Base-by-base conservation (phyloP, 2,329 filamentous ascomycete species). In the Aspergillus tubingensis region DNA sequence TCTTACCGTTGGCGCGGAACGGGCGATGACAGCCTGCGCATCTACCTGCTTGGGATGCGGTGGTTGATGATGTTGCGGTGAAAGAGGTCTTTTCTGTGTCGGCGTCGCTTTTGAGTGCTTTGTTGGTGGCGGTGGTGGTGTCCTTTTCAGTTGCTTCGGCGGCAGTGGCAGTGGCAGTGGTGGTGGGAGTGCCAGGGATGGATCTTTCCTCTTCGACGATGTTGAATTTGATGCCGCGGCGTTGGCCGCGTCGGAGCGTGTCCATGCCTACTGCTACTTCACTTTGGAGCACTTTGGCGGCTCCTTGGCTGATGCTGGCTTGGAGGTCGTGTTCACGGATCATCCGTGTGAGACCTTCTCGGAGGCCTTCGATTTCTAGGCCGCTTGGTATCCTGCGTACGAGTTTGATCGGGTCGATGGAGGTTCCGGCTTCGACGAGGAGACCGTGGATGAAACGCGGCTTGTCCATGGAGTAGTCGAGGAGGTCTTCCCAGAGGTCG, bases 381-480 rank as follows among this genome's bases (percentile, higher is more conserved):
- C 95, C 93, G 71, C 96, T 92, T 0, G 95, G 95, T 27, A 99
- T 99, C 5, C 93, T 87, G 13, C 91, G 85, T 5, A 99, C 91
- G 3, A 99, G 85, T 15, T 89, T 90, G 63, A 98, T 94, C 0
- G 95, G 95, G 70, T 98, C 89, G 70, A 99, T 95, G 1, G 92
- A 87, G 0, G 93, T 98, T 38, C 95, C 95, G 1, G 96, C 94
- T 78, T 98, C 92, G 70, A 96, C 92, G 0, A 99, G 85, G 3
- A 99, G 81, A 0, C 91, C 93, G 11, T 91, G 89, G 67, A 99
- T 98, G 78, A 99, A 99, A 43, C 87, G 87, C 0, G 95, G 95
- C 72, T 97, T 96, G 78, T 97, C 92, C 95, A 99, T 98, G 62
- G 91, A 94, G 76, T 98, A 98, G 68, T 94, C 88, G 5, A 99